Evolutionary conservation across 1,284 basidiomycete genomes (phyloP), one percentile per base, ranked within the genome.

Genomic region (Pisolithus thermaeus): DNA sequence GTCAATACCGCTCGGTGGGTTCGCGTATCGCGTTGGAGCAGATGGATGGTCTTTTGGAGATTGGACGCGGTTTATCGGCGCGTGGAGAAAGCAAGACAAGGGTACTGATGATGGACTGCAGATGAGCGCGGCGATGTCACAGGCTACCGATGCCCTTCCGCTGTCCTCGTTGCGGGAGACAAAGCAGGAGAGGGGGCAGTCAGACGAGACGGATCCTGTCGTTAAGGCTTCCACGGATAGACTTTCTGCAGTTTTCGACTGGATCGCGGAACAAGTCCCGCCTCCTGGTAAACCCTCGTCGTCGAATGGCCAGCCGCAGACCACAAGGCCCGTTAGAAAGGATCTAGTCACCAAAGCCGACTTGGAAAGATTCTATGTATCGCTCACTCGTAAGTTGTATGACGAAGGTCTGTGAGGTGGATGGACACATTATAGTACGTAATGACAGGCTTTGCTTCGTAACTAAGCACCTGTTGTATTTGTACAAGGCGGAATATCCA

Each of bases 281-380:
- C 59, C 69, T 3, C 38, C 61, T 4, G 54, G 46, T 27, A 55
- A 46, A 14, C 0, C 47, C 1, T 46, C 40, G 1, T 7, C 50
- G 8, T 7, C 63, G 14, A 58, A 58, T 48, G 67, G 69, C 57
- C 57, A 56, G 52, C 58, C 60, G 47, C 54, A 54, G n/a, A 57
- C 61, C 51, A 60, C 61, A 56, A 59, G 57, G 40, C 8, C 39
- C 4, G 47, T 37, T 32, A 62, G 55, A 55, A 76, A 75, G 45
- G 84, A 87, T 50, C 59, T 82, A 16, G 75, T 70, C 53, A 76
- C 72, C 50, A 81, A 81, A 67, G 73, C 75, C 56, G 85, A 88
- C 60, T 65, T 90, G 57, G 88, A 91, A 66, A 70, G 80, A 57
- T 87, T 92, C 64, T 90, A 90, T 62, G 73, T 90, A 38, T 84